Conservation (phyloP, 139 green algal species). For the Chlorella sp. region DNA sequence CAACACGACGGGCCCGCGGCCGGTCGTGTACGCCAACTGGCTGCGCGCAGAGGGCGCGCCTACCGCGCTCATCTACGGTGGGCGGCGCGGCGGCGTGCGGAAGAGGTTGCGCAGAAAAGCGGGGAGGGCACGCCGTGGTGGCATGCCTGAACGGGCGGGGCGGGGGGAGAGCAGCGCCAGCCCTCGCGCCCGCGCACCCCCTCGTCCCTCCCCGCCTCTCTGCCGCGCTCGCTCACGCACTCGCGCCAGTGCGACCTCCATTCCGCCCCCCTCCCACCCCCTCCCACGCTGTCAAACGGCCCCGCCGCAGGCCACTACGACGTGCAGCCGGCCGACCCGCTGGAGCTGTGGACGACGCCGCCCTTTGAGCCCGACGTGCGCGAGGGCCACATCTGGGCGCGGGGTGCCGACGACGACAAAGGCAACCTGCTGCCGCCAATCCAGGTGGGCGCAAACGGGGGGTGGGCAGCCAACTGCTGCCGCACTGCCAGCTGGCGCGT, state of each 20-base stretch:
- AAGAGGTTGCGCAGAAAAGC: no score
- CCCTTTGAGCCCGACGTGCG: constrained; percentile 51
- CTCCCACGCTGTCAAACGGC: no score
- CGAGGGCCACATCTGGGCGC: constrained; percentile 54
- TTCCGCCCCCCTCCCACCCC: background rate
- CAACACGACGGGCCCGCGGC: constrained; percentile 51
- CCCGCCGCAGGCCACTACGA: constrained; percentile 60
- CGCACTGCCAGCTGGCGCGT: no score
- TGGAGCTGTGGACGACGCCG: constrained; percentile 52
- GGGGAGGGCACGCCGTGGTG: no score
- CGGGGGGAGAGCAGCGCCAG: no score
- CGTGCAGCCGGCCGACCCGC: constrained; percentile 62
- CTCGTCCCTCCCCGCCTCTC: background rate
- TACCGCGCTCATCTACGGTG: constrained; percentile 76
- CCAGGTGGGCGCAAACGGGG: constrained; percentile 49
- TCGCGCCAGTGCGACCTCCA: no score
- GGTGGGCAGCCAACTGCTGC: no score
- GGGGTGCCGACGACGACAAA: constrained; percentile 69
- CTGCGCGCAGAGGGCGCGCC: constrained; percentile 37
- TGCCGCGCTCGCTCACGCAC: no score
- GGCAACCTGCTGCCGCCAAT: constrained; percentile 57
- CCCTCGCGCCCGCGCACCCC: background rate
- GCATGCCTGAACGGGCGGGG: no score
- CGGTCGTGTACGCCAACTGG: constrained; percentile 73
- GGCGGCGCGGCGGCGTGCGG: no score